Evolutionary conservation across 495 filamentous ascomycete species (phyloP).

Genomic region (Xylaria scruposa): DNA sequence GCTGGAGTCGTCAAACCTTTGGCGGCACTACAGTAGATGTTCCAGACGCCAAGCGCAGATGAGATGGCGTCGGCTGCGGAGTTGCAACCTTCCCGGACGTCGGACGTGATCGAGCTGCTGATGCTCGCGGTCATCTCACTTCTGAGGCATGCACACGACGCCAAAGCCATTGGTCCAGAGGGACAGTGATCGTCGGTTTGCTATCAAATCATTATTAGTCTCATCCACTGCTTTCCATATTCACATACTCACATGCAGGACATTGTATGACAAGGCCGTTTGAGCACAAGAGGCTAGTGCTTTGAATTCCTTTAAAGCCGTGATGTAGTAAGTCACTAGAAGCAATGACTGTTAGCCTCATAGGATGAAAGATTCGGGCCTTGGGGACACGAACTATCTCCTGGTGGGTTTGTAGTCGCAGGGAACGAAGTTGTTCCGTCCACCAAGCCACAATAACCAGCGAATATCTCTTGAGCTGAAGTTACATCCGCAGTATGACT

Average conservation of each 20-base stretch:
- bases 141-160: slow-evolving; percentile 58
- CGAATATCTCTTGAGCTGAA: slow-evolving; percentile 56
- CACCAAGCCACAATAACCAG: slow-evolving; percentile 55
- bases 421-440: slow-evolving; percentile 55
- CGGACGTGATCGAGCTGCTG: slow-evolving; percentile 44
- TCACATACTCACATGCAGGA: slow-evolving; percentile 43
- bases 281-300: slow-evolving; percentile 53
- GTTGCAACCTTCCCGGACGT: slow-evolving; percentile 52
- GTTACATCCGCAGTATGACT: slow-evolving; percentile 49
- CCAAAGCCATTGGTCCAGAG: slow-evolving; percentile 49
- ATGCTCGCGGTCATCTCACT: slow-evolving; percentile 48
- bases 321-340: slow-evolving; percentile 58
- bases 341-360: background rate
- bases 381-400: slow-evolving; percentile 45
- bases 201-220: slow-evolving; percentile 32
- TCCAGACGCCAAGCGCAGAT: slow-evolving; percentile 51
- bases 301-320: slow-evolving; percentile 52
- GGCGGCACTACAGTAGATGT: slow-evolving; percentile 57
- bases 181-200: slow-evolving; percentile 52
- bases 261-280: slow-evolving; percentile 47
- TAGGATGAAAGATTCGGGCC: no score
- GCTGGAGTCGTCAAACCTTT: slow-evolving; percentile 43
- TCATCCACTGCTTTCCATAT: background rate
- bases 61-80: slow-evolving; percentile 51
- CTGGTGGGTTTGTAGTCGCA: slow-evolving; percentile 49